Percentiles rank a stretch among this genome's conserved stretches.
Conservation (phyloP, 257 asterid species). For the Plectranthus barbatus region DNA sequence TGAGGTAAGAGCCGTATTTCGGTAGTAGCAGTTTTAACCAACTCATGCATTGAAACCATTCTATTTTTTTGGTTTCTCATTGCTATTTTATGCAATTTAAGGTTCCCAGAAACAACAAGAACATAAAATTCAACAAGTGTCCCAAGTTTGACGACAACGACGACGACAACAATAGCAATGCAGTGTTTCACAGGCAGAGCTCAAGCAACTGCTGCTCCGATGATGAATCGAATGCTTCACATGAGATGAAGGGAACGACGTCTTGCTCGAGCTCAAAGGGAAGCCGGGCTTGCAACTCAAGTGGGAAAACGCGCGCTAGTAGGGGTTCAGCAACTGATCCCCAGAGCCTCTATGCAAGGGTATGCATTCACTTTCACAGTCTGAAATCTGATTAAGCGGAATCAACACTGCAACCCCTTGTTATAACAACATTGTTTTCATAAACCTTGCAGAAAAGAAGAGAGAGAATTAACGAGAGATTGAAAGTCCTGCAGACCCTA, state of each 20-base stretch:
- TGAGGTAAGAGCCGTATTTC: conserved; percentile 14
- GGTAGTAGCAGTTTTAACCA: background rate
- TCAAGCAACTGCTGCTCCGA: conserved; percentile 30
- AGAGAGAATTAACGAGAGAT: conserved; percentile 44
- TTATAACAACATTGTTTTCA: background rate
- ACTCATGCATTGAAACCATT: too few relatives aligned
- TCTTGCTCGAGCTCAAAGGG: conserved; percentile 23
- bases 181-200: conserved; percentile 16
- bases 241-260: conserved; percentile 10
- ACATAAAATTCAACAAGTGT: conserved; percentile 23
- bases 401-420: too few relatives aligned
- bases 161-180: conserved; percentile 1
- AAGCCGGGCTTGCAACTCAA: conserved; percentile 12
- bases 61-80: background rate
- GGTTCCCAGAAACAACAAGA: conserved; percentile 37
- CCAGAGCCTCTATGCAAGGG: conserved; percentile 60
- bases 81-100: conserved; percentile 4
- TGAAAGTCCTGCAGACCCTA: conserved; percentile 40
- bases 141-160: conserved; percentile 5
- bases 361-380: background rate
- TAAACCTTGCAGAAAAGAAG: conserved; percentile 36
- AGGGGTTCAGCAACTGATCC: conserved; percentile 53
- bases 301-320: conserved; percentile 30
- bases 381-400: too few relatives aligned
- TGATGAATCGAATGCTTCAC: conserved; percentile 28